Percentiles rank a stretch among this genome's conserved stretches.
Evolutionary conservation across 116 monocot genomes (phyloP).

Genomic region (Thalassia testudinum): DNA sequence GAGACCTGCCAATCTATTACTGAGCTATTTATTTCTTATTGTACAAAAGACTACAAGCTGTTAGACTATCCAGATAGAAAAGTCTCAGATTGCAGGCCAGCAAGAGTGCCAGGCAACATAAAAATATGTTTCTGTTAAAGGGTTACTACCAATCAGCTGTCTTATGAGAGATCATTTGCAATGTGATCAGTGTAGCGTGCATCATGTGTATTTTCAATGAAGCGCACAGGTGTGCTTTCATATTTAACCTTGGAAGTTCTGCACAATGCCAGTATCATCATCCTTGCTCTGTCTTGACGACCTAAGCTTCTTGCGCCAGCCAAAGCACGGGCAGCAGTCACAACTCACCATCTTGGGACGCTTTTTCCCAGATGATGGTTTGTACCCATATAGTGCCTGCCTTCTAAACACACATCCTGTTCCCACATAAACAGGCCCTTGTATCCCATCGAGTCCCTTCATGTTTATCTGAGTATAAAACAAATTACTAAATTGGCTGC

Average conservation of each 20-base stretch:
- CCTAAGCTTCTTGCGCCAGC: slow-evolving; percentile 58
- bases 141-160: no score
- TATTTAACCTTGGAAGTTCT: slow-evolving; percentile 7
- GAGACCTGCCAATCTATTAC: no score
- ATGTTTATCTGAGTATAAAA: slow-evolving; percentile 70
- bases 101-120: no score
- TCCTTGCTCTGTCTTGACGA: slow-evolving; percentile 14
- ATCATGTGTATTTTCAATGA: no score
- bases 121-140: no score
- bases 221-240: not conserved
- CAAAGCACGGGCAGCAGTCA: slow-evolving; percentile 92
- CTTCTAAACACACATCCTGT: slow-evolving; percentile 91
- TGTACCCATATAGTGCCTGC: slow-evolving; percentile 84
- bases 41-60: no score
- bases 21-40: no score
- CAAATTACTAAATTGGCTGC: not conserved
- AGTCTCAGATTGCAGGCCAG: no score
- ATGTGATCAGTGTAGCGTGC: not conserved
- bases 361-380: slow-evolving; percentile 74
- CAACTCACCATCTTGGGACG: slow-evolving; percentile 93
- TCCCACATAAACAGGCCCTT: slow-evolving; percentile 96
- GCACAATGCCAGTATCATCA: not conserved
- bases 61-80: no score
- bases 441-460: slow-evolving; percentile 95
- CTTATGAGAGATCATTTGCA: no score